Conservation (phyloP, 2,329 filamentous ascomycete genomes). For the Penicillium sp. region DNA sequence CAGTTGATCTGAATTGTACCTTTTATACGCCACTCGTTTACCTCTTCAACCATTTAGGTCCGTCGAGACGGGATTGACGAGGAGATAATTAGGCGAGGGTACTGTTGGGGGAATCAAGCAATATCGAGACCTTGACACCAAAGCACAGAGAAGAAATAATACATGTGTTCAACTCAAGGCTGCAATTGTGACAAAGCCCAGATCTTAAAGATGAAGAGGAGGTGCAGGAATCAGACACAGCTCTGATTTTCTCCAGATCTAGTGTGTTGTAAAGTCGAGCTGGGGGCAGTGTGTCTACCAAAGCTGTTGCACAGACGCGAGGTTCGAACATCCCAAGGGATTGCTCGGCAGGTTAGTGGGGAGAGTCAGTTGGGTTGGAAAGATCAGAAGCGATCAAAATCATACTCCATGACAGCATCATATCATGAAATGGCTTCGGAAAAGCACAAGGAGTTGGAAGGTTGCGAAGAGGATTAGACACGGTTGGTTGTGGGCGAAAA, state of each 20-base stretch:
- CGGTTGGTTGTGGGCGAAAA: neutral
- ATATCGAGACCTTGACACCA: neutral
- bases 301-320: neutral
- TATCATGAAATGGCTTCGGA: neutral
- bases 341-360: neutral
- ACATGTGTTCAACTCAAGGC: neutral
- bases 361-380: neutral
- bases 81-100: constrained; percentile 82
- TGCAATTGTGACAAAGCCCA: neutral
- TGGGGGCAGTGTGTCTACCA: neutral
- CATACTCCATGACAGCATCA: neutral
- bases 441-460: neutral
- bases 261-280: neutral
- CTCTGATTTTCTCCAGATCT: neutral
- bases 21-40: constrained; percentile 95
- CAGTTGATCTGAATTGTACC: constrained; percentile 34
- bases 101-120: neutral
- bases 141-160: neutral
- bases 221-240: neutral
- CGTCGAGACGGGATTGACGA: constrained; percentile 55
- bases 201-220: neutral
- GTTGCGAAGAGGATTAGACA: neutral
- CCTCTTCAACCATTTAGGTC: constrained; percentile 71
- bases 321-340: neutral
- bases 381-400: neutral